phyloP scores from a whole-genome alignment of 1,284 basidiomycete species.

The Agaricales sp. region DNA sequence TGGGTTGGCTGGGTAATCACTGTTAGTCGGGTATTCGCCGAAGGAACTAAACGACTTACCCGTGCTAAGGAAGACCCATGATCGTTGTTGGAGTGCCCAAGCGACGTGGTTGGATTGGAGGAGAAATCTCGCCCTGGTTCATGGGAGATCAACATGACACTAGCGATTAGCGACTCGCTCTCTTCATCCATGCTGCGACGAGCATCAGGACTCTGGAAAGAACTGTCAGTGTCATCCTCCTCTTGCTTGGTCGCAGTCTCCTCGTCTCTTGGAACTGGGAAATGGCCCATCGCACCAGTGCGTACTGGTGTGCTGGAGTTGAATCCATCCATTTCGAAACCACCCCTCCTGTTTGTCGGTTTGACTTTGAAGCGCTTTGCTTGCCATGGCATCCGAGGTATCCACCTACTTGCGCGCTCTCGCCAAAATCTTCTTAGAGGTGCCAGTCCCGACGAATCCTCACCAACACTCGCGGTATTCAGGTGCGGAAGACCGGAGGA shows the following conservation, averaged over 20 bases:
- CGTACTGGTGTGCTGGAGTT: neutral
- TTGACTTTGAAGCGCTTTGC: neutral
- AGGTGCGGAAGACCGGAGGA: too few species aligned
- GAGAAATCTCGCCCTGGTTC: neutral
- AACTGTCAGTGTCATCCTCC: neutral
- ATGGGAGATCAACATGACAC: neutral
- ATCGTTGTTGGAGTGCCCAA: too few species aligned
- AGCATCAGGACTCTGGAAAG: too few species aligned
- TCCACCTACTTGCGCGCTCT: neutral
- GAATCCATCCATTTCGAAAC: neutral
- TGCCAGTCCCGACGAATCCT: too few species aligned
- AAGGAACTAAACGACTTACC: too few species aligned
- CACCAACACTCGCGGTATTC: too few species aligned
- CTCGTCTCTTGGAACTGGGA: neutral
- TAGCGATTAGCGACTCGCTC: neutral
- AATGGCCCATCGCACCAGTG: neutral
- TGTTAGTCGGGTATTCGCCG: too few species aligned
- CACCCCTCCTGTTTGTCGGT: neutral
- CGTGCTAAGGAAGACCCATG: too few species aligned
- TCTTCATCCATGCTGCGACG: neutral
- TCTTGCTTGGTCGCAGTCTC: neutral
- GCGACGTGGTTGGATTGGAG: too few species aligned
- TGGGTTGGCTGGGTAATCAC: too few species aligned
- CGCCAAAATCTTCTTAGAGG: too few species aligned
- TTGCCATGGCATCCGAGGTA: neutral